Conservation (phyloP, 139 green algal genomes). For the Chlorella vulgaris region DNA sequence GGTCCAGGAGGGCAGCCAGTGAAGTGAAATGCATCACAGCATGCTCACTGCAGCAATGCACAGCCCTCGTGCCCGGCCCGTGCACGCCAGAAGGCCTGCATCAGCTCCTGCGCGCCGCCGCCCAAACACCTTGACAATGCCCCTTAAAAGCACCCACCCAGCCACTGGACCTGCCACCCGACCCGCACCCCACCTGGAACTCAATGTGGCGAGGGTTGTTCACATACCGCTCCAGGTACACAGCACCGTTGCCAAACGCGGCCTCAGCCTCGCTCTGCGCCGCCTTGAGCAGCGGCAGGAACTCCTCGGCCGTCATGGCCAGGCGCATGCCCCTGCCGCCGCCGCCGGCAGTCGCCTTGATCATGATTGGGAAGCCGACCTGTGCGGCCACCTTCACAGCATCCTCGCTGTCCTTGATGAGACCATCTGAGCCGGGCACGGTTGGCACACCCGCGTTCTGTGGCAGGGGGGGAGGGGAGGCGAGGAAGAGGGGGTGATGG, state of each 20-base stretch:
- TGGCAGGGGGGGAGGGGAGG: background rate
- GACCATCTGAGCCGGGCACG: conserved; percentile 90
- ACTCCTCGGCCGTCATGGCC: conserved; percentile 76
- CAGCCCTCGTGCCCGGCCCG: too few species aligned
- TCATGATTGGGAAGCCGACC: conserved; percentile 95
- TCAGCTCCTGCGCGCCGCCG: too few species aligned
- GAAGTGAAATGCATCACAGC: too few species aligned
- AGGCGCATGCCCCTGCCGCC: conserved; percentile 92
- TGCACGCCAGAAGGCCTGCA: too few species aligned
- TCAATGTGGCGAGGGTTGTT: conserved; percentile 96
- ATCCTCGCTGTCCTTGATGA: conserved; percentile 77
- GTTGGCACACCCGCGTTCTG: conserved; percentile 90
- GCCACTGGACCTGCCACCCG: too few species aligned
- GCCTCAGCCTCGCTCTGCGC: conserved; percentile 91
- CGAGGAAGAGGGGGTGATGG: background rate
- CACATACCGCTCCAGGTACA: conserved; percentile 95
- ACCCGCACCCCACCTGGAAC: conserved; percentile 96
- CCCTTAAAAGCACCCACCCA: too few species aligned
- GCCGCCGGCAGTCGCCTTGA: conserved; percentile 95
- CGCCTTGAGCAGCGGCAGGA: conserved; percentile 82
- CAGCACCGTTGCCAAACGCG: conserved; percentile 93
- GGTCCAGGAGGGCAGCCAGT: too few species aligned
- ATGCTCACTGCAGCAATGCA: too few species aligned
- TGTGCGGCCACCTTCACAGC: conserved; percentile 61
- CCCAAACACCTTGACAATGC: too few species aligned